Evolutionary conservation across 2,329 filamentous ascomycete species (phyloP), one percentile per base, ranked within the genome.

Genomic region (Thielaviopsis ethacetica): DNA sequence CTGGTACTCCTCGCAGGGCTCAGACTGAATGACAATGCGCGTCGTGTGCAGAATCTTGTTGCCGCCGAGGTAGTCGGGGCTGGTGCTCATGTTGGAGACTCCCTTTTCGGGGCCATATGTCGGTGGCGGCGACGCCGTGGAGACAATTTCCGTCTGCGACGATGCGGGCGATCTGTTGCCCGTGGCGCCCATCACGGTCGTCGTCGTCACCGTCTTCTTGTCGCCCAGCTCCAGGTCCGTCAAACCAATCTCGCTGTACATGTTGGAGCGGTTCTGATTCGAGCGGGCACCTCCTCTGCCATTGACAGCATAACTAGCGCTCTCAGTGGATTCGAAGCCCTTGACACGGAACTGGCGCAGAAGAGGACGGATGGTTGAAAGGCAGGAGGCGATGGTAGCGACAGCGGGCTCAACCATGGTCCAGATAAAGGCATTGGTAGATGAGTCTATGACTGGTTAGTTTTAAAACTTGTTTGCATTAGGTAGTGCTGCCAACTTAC

Each of bases 331-430:
- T 52, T 70, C 69, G 64, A 79, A 79, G 6, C 76, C 77, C 22
- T 64, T 71, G 13, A 79, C 66, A 62, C 68, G 71, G 68, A 73
- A 70, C n/a, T 69, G 68, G 41, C 76, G 75, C 41, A 81, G 72
- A 0, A 81, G 70, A 3, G 78, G 78, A 2, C 77, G 74, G 34
- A 80, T 76, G 5, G 78, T 81, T 22, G 75, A 76, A 12, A 80
- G 68, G 61, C 75, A 78, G 1, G 77, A 74, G 13, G 78, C 78
- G 26, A 76, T 66, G 53, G 80, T 81, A 61, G 77, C 77, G 22
- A 80, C 73, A 5, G 76, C 77, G 1, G 77, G 77, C 64, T 81
- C 78, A 57, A 80, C 69, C n/a, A 80, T 67, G 10, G 76, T 80
- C 78, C 78, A 81, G 6, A 80, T 71, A 72, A 78, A 76, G 41